Evolutionary conservation across 1,139 yeast genomes (phyloP), one percentile per base, ranked within the genome.

Genomic region (Blastobotrys apis): DNA sequence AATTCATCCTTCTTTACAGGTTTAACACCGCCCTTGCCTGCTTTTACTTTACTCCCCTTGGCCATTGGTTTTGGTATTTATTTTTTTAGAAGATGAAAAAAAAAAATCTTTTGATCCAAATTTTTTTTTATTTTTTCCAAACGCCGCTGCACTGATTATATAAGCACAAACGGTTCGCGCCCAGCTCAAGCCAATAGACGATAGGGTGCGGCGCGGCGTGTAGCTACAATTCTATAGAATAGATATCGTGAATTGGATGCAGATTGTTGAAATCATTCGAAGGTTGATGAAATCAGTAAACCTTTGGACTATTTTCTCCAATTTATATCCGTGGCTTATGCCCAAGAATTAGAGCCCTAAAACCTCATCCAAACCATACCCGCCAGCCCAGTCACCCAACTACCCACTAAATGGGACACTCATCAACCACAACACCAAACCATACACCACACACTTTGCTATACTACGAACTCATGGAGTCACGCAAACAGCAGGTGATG

Each of bases 1-100:
- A 78, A 78, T 57, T 79, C 81, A 45, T 68, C 55, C 39, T 52
- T 35, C 17, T 34, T 23, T 9, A 27, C 20, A 39, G 34, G 23
- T 19, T 38, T 31, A 17, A 29, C 27, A n/a, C 13, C 12, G 21
- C 33, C 15, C n/a, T 35, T 35, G 17, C 27, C 15, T 36, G 29
- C 33, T 35, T 39, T 43, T 17, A 41, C 36, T 40, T 25, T 31
- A 8, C 15, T 12, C 12, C 25, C 39, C 35, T 45, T 45, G 32
- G 33, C 43, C 43, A 37, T 44, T 15, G 12, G 31, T 8, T 33
- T 9, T 6, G 15, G 15, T 30, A 10, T 9, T 6, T 20, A 16
- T 21, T 5, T 19, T n/a, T 16, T 15, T 16, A 23, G 16, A 29
- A 37, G 16, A 27, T 8, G 9, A 19, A 29, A 21, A 15, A 31